Evolutionary conservation across 1,139 yeast genomes (phyloP), one percentile per base, ranked within the genome.

Genomic region (Suhomyces wounanorum): DNA sequence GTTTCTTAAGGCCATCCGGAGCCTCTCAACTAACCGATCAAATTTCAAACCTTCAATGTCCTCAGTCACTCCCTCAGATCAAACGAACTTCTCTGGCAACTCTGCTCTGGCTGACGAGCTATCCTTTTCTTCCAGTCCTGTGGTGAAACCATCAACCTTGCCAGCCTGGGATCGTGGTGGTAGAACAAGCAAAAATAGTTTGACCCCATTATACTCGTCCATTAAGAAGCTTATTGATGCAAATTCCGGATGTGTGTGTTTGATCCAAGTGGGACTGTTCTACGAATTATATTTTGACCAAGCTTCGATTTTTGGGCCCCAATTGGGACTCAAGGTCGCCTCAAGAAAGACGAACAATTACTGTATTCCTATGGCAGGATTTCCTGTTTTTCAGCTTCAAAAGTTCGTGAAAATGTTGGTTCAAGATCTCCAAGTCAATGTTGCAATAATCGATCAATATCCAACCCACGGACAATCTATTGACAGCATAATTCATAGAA

Each of bases 231-330:
- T 73, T 14, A 74, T 75, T 17, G 73, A 73, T 43, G 56, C 65
- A 35, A 69, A 85, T 81, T 83, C 85, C 5, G 87, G 82, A 1
- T 83, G 90, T 53, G 91, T 92, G 1, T 87, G 94, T 10, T 68
- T 94, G 40, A 85, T 95, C 0, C 96, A 91, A 62, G 96, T 94
- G n/a, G 70, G 97, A 0, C 83, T 95, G 36, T 94, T 94, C 67
- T 94, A 89, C 63, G 98, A 91, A 61, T 69, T 92, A 8, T 92
- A 92, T 63, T 90, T 88, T 61, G 92, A 91, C 45, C 96, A 91
- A 57, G 98, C 98, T 0, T 82, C 82, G 25, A 76, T 75, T 38
- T 85, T 79, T 65, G 96, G 90, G 0, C 86, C 89, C 1, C 69
- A 81, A 52, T 68, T 94, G 47, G 92, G 92, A 36, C 69, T 94